Evolutionary conservation across 257 asterid species (phyloP), one percentile per base, ranked within the genome.

Genomic region (Echites panduratus): DNA sequence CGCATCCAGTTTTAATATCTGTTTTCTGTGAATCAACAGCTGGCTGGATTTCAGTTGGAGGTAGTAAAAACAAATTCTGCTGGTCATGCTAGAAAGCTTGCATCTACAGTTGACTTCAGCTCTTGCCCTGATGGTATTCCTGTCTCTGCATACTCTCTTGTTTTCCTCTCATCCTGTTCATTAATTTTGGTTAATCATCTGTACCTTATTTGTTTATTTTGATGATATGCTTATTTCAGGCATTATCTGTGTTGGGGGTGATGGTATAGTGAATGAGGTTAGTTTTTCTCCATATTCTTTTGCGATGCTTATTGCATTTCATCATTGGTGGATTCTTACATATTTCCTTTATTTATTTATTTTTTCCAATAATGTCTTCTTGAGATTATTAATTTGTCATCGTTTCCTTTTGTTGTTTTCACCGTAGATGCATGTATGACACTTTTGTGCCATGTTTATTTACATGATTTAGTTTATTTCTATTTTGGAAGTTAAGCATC

Each of bases 261-360:
- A 95, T 79, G 99, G 99, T 68, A 88, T 95, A 77, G 88, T 95
- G 79, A 95, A 95, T 81, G 99, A 95, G 99, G 99, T 95, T 45
- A 73, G 79, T 70, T 76, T 45, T 48, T 59, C 69, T 48, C 71
- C 59, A 32, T 73, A 10, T 69, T 44, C 48, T 63, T 9, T 52
- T 40, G 40, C 10, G 52, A 10, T 5, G 49, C 24, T 71, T 17
- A 32, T 32, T 57, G 43, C 29, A 52, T 70, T 69, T 43, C 40
- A 48, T n/a, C 12, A 24, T 43, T 0, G 59, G 35, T 22, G 47
- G 52, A 22, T 20, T 45, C 38, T 9, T 45, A 44, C 10, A n/a
- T 38, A n/a, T 19, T n/a, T 4, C 12, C 4, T 48, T 0, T 24
- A 7, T 26, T 32, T 43, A 16, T 45, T 52, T 17, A 3, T 45